phyloP scores from a whole-genome alignment of 768 basidiomycete genomes.

The Mycena olivaceomarginata region DNA sequence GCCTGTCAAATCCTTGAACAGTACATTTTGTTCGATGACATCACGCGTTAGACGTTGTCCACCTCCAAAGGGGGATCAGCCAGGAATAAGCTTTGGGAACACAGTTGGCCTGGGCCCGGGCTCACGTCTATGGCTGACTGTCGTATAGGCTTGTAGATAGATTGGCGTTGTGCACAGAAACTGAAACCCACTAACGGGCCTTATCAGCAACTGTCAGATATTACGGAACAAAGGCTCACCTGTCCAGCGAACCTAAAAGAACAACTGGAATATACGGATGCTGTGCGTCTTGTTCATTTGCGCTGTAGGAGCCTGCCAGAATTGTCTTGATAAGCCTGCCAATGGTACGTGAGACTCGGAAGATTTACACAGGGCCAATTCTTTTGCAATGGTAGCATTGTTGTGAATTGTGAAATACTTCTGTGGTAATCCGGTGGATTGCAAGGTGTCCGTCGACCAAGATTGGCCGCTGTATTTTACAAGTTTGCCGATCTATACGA shows the following conservation, averaged over 20 bases:
- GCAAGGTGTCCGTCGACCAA: conserved; percentile 19
- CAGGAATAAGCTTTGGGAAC: not conserved
- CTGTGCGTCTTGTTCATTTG: conserved; percentile 23
- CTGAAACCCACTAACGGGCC: not conserved
- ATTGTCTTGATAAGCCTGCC: not conserved
- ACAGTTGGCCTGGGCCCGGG: not conserved
- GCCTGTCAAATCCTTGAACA: conserved; percentile 16
- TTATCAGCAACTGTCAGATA: not conserved
- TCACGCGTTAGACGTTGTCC: conserved; percentile 6
- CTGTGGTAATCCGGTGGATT: conserved; percentile 1
- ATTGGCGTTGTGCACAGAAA: conserved; percentile 16
- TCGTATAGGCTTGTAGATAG: conserved; percentile 7
- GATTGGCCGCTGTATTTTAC: conserved; percentile 9
- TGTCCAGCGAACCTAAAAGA: conserved; percentile 8
- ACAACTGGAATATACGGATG: conserved; percentile 24
- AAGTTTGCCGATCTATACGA: conserved; percentile 21
- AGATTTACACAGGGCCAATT: conserved; percentile 6
- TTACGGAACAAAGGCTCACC: not conserved
- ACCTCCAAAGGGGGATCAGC: not conserved
- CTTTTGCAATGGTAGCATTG: not conserved
- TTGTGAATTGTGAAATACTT: conserved; percentile 10
- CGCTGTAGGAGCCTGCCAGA: conserved; percentile 14
- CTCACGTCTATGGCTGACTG: conserved; percentile 11
- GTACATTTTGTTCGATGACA: conserved; percentile 8
- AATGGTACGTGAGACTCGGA: not conserved